These are phyloP conservation scores for Arctostaphylos glauca DNA, from an alignment of 148 eudicot species.

Conservation along the genomic window DNA sequence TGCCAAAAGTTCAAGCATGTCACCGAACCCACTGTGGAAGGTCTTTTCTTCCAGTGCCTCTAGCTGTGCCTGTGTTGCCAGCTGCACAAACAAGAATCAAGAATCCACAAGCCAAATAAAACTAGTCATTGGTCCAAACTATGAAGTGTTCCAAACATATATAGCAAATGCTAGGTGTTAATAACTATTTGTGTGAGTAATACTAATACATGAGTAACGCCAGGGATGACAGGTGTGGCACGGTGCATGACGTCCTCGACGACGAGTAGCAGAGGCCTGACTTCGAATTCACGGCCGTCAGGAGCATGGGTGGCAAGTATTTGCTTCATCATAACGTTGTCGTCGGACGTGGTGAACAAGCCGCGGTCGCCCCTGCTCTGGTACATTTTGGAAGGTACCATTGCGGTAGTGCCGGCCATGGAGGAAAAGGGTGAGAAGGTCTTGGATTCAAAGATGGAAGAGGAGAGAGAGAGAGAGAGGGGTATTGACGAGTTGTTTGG, in stretches of 20 bases:
- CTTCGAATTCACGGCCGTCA: neutral
- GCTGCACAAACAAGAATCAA: neutral
- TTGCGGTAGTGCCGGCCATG: neutral
- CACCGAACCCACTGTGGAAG: conserved; percentile 38
- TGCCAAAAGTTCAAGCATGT: conserved; percentile 63
- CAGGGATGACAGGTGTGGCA: conserved; percentile 43
- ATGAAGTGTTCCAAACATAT: neutral
- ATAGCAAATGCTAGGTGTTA: conserved; percentile 6
- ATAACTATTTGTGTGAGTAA: conserved; percentile 13
- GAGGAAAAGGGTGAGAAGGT: neutral
- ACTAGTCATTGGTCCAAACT: neutral
- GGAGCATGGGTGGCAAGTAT: conserved; percentile 1
- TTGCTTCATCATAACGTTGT: conserved; percentile 5
- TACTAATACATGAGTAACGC: conserved; percentile 45
- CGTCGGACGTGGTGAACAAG: neutral
- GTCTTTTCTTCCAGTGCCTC: conserved; percentile 34
- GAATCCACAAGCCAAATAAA: neutral
- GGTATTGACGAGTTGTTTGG: neutral
- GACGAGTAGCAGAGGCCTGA: neutral
- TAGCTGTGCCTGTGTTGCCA: neutral
- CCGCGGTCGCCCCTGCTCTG: neutral
- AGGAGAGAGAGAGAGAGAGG: neutral
- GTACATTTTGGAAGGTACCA: neutral
- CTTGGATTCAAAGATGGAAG: neutral
- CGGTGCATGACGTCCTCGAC: conserved; percentile 51